Evolutionary conservation across 306 rosid species (phyloP).

Genomic region (Astragalus glycyphyllos): DNA sequence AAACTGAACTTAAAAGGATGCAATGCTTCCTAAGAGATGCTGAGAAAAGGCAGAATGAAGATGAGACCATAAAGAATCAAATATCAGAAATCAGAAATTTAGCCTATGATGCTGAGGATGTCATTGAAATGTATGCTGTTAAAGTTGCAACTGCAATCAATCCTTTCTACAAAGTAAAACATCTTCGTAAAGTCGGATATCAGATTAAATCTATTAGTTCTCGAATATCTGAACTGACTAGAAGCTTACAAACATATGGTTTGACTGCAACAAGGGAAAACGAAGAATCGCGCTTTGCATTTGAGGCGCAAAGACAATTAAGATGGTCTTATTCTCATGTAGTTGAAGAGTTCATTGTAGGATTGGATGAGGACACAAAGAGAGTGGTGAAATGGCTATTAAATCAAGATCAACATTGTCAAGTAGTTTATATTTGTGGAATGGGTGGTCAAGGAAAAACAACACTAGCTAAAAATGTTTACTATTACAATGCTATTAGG

Average conservation of each 20-base stretch:
- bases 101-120: conserved; percentile 59
- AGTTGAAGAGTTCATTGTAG: conserved; percentile 53
- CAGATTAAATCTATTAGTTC: conserved; percentile 38
- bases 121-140: conserved; percentile 53
- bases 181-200: conserved; percentile 43
- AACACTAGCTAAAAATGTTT: conserved; percentile 60
- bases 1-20: conserved; percentile 53
- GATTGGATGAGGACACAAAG: conserved; percentile 44
- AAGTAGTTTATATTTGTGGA: conserved; percentile 53
- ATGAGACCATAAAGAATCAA: conserved; percentile 46
- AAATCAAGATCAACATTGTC: conserved; percentile 21
- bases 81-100: conserved; percentile 50
- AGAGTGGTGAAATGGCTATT: conserved; percentile 44
- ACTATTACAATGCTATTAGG: conserved; percentile 41
- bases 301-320: conserved; percentile 37
- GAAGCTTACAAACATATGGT: conserved; percentile 47
- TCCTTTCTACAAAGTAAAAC: conserved; percentile 21
- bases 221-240: conserved; percentile 45
- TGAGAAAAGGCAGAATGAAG: conserved; percentile 47
- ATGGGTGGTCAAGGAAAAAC: conserved; percentile 73
- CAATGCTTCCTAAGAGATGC: conserved; percentile 58
- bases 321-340: conserved; percentile 60
- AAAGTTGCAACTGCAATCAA: conserved; percentile 31
- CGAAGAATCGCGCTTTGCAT: conserved; percentile 12
- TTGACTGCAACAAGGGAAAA: conserved; percentile 35